These are phyloP conservation scores for Teunomyces pallodes DNA, from an alignment of 805 yeast genomes.

Conservation along the genomic window DNA sequence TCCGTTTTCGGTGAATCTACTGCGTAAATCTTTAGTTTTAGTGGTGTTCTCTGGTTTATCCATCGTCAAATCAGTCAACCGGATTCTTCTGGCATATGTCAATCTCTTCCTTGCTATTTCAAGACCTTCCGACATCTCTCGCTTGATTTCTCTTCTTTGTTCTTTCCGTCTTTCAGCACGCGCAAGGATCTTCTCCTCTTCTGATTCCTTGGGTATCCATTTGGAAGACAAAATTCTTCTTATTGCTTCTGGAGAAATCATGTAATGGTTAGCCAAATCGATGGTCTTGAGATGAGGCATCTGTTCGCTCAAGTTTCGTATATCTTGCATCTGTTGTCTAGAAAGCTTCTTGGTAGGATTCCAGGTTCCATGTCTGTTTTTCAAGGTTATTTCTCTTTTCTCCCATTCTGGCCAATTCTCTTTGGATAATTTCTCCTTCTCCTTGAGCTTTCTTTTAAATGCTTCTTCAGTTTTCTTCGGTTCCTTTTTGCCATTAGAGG, in stretches of 20 bases:
- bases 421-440: constrained; percentile 41
- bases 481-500: not conserved
- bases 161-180: constrained; percentile 47
- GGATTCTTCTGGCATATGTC: constrained; percentile 9
- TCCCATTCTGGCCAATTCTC: constrained; percentile 54
- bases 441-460: constrained; percentile 7
- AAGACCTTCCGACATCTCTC: constrained; percentile 9
- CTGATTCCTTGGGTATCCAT: constrained; percentile 68
- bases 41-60: not conserved
- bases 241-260: constrained; percentile 77
- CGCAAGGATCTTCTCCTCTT: constrained; percentile 38
- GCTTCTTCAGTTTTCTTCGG: not conserved
- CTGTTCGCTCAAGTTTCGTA: constrained; percentile 53
- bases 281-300: constrained; percentile 60
- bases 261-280: constrained; percentile 61
- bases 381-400: constrained; percentile 61
- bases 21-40: constrained; percentile 6
- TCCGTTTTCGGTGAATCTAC: constrained; percentile 10
- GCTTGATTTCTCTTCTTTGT: constrained; percentile 11
- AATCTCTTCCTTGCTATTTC: constrained; percentile 7
- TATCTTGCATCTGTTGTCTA: constrained; percentile 64
- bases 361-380: constrained; percentile 66
- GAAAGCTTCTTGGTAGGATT: constrained; percentile 65
- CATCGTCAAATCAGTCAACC: constrained; percentile 1
- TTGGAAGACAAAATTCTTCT: constrained; percentile 73